These are phyloP conservation scores for Fusarium chuoi DNA, from an alignment of 2,329 filamentous ascomycete species.

Conservation along the genomic window DNA sequence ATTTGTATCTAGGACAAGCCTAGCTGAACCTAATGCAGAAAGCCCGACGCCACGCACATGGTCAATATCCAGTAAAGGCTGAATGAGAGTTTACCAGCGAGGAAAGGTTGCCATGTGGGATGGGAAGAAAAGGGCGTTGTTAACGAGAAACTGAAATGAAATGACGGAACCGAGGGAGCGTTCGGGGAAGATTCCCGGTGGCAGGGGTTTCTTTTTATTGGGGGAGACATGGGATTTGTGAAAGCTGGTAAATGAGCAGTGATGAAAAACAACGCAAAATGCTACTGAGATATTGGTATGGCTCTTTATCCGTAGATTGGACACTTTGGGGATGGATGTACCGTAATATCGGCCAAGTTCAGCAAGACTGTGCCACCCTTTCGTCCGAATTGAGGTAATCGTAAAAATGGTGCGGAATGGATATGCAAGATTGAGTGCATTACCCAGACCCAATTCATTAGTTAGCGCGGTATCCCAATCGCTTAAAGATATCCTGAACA, in stretches of 20 bases:
- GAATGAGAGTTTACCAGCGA: slow-evolving; percentile 1
- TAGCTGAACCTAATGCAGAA: slow-evolving; percentile 38
- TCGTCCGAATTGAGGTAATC: slow-evolving; percentile 19
- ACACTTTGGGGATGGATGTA: neutral
- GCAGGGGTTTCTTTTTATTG: slow-evolving; percentile 19
- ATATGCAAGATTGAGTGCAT: slow-evolving; percentile 38
- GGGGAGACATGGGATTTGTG: slow-evolving; percentile 23
- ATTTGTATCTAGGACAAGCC: slow-evolving; percentile 33
- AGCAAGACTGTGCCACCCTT: neutral
- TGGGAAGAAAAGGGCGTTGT: slow-evolving; percentile 1
- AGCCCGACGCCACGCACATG: slow-evolving; percentile 39
- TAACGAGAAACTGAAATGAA: slow-evolving; percentile 18
- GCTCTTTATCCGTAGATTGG: no score
- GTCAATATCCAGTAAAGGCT: slow-evolving; percentile 13
- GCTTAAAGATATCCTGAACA: neutral
- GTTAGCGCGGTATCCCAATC: neutral
- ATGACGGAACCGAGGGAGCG: slow-evolving; percentile 16
- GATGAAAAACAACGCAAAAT: slow-evolving; percentile 28
- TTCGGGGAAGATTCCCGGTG: slow-evolving; percentile 34
- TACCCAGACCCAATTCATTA: slow-evolving; percentile 11
- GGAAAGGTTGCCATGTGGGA: slow-evolving; percentile 33
- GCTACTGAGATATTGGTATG: neutral
- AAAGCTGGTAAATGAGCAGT: slow-evolving; percentile 27
- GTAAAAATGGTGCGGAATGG: slow-evolving; percentile 22
- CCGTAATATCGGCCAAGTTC: slow-evolving; percentile 4